Evolutionary conservation across 2,329 filamentous ascomycete species (phyloP), one percentile per base, ranked within the genome.

Genomic region (Coleophoma crateriformis): DNA sequence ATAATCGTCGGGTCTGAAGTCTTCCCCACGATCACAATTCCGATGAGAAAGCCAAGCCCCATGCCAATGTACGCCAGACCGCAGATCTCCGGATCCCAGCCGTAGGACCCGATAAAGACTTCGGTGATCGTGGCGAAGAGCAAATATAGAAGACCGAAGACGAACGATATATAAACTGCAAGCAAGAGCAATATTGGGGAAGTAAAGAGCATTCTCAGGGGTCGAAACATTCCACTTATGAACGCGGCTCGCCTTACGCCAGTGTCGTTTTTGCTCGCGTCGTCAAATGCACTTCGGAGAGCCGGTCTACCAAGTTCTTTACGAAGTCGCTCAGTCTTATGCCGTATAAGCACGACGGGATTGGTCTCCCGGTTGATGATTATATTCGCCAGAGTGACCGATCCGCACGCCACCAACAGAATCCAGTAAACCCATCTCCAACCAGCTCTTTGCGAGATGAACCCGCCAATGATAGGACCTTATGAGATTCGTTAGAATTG

Each of bases 131-230:
- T 75, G 2, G 72, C 68, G 3, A 79, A 66, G 40, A 79, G 74
- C 0, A 73, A 74, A 58, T 79, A 80, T 0, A 78, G 62, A 0
- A 77, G 66, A 20, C 76, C 72, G 51, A 79, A 80, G 2, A 77
- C 58, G 1, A 78, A 65, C 0, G 71, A 70, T 7, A 79, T 64
- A 50, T 79, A 79, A 0, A 77, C 19, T 0, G 70, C 67, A 52
- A 78, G 66, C 3, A 72, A 61, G 3, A 69, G 43, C 7, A 68
- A 61, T 46, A 69, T 66, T 8, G 66, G 65, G 41, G 67, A 66
- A 33, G 56, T 52, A 45, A 58, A 57, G 20, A 65, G 57, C 58
- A 70, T 62, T 58, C 74, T 75, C 38, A 73, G 54, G 2, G 77
- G 77, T 3, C 77, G 72, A 10, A 74, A 15, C 12, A 58, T 19